Conservation (phyloP, 176 grass and related monocot genomes). For the Phoenix dactylifera region DNA sequence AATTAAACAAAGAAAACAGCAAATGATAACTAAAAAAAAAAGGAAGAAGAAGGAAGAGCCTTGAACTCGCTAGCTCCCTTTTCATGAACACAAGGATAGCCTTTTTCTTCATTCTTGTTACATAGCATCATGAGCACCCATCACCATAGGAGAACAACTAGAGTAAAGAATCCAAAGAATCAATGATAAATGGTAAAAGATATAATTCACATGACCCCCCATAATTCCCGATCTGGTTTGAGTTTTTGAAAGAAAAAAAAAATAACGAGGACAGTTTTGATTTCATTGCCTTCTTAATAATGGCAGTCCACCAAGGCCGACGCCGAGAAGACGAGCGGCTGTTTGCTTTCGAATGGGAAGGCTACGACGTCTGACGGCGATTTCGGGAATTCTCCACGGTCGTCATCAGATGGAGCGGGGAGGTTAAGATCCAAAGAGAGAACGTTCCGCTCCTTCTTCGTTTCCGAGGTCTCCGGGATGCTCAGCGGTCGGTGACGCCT, state of each 20-base stretch:
- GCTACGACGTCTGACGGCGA: background rate
- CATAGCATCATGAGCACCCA: too few species aligned
- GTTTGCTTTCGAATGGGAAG: constrained; percentile 9
- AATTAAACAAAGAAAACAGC: background rate
- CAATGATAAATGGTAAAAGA: too few species aligned
- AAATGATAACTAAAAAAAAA: background rate
- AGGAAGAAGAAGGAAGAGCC: background rate
- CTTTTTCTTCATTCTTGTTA: too few species aligned
- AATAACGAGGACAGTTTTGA: too few species aligned
- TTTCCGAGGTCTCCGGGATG: background rate
- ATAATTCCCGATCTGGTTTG: too few species aligned
- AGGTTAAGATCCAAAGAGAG: constrained; percentile 10
- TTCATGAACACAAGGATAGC: background rate
- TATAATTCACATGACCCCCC: too few species aligned
- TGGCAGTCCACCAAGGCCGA: background rate
- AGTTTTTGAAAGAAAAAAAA: too few species aligned
- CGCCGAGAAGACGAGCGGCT: constrained; percentile 8
- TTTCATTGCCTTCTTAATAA: too few species aligned
- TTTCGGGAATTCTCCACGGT: background rate
- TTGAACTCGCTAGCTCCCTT: background rate
- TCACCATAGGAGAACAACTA: too few species aligned
- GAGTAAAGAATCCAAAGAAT: too few species aligned
- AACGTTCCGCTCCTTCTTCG: constrained; percentile 5
- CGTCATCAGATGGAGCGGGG: constrained; percentile 9
- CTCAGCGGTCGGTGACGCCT: constrained; percentile 14